Conservation (phyloP, 169 alveolate species). For the Fabrea salina region DNA sequence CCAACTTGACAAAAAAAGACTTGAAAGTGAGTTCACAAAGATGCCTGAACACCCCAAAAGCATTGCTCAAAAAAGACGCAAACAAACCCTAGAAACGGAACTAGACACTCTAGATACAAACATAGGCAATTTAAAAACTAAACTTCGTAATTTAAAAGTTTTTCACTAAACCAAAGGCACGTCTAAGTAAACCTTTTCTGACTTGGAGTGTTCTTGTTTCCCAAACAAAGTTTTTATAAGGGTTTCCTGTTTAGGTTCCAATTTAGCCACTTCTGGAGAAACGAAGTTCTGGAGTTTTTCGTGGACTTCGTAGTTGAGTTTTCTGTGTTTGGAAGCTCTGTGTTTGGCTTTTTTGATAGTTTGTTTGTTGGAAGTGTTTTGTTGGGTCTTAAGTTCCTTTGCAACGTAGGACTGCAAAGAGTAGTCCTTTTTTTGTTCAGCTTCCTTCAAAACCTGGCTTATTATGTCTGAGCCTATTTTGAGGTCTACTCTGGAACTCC, state of each 20-base stretch:
- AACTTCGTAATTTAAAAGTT: conserved; percentile 10
- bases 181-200: conserved; percentile 27
- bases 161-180: conserved; percentile 24
- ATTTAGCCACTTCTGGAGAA: background rate
- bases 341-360: background rate
- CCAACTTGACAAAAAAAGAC: conserved; percentile 3
- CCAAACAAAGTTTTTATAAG: conserved; percentile 2
- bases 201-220: background rate
- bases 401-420: background rate
- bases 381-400: background rate
- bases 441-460: background rate
- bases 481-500: conserved; percentile 16
- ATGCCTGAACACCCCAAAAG: background rate
- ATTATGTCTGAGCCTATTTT: conserved; percentile 19
- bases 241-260: background rate
- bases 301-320: conserved; percentile 3
- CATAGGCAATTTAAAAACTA: conserved; percentile 9
- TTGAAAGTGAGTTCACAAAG: conserved; percentile 1
- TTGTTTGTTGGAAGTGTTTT: background rate
- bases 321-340: background rate
- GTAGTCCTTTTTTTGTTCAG: background rate
- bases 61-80: background rate
- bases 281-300: conserved; percentile 22
- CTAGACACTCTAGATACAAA: conserved; percentile 26
- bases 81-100: conserved; percentile 25